phyloP scores from a whole-genome alignment of 1,139 yeast genomes.

The Candida freyschussii region DNA sequence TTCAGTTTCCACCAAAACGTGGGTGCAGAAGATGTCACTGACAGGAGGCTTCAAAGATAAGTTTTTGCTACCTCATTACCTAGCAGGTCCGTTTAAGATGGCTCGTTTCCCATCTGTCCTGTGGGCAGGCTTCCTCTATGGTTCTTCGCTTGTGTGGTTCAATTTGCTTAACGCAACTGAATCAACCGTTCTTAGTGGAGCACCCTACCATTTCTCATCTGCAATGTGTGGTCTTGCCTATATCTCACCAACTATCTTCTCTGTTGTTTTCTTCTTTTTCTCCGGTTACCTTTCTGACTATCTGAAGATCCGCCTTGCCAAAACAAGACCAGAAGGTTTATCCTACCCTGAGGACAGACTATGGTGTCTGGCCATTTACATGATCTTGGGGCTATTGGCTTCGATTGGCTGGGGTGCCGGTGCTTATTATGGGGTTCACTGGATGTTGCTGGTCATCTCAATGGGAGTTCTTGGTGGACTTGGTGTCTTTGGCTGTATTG shows the following conservation, averaged over 20 bases:
- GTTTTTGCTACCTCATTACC: constrained; percentile 30
- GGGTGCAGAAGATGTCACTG: constrained; percentile 32
- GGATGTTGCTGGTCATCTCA: constrained; percentile 53
- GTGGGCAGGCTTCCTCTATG: constrained; percentile 61
- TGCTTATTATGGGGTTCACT: constrained; percentile 37
- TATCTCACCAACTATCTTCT: constrained; percentile 37
- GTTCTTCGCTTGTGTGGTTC: constrained; percentile 56
- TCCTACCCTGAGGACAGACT: constrained; percentile 39
- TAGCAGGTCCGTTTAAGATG: constrained; percentile 39
- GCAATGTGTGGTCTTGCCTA: constrained; percentile 40
- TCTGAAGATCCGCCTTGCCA: constrained; percentile 34
- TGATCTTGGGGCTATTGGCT: constrained; percentile 35
- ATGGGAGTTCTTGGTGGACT: constrained; percentile 49
- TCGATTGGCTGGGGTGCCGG: constrained; percentile 41
- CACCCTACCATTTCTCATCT: constrained; percentile 39
- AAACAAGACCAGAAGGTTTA: constrained; percentile 32
- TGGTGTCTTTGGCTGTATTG: constrained; percentile 45
- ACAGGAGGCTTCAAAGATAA: constrained; percentile 31
- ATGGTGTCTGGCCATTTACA: constrained; percentile 33
- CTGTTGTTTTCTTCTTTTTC: constrained; percentile 30
- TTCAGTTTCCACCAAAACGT: constrained; percentile 28
- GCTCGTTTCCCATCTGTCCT: constrained; percentile 50
- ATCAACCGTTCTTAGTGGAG: constrained; percentile 36
- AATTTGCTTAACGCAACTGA: constrained; percentile 46
- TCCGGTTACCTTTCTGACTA: constrained; percentile 37